Conservation (phyloP, 2,329 filamentous ascomycete species). For the Scedosporium aurantiacum region DNA sequence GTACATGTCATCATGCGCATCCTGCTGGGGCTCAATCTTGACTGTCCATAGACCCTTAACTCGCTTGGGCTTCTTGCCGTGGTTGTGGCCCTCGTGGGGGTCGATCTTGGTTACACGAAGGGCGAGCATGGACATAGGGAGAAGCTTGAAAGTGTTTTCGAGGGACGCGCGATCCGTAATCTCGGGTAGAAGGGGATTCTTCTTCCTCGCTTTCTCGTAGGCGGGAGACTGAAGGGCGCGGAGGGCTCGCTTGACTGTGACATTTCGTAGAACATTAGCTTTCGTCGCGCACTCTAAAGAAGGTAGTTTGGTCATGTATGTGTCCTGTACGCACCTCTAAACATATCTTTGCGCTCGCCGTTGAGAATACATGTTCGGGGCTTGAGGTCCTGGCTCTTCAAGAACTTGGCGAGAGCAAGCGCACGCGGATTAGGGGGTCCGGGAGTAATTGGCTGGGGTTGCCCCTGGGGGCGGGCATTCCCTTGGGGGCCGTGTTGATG, state of each 20-base stretch:
- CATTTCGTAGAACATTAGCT: constrained; percentile 2
- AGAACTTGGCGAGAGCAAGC: constrained; percentile 78
- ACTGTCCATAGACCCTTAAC: constrained; percentile 96
- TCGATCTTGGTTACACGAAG: constrained; percentile 80
- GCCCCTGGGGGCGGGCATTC: constrained; percentile 25
- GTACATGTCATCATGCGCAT: constrained; percentile 76
- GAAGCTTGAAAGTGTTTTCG: constrained; percentile 87
- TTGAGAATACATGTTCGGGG: constrained; percentile 83
- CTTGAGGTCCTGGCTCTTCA: constrained; percentile 78
- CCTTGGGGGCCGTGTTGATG: constrained; percentile 16
- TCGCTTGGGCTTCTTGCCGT: constrained; percentile 71
- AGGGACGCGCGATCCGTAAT: constrained; percentile 81
- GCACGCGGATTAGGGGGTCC: constrained; percentile 83
- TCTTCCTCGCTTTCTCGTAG: constrained; percentile 79
- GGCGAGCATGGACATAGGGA: constrained; percentile 88
- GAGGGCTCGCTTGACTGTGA: constrained; percentile 83
- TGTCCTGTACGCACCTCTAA: constrained; percentile 54
- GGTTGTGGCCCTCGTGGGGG: constrained; percentile 53
- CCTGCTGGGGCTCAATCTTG: constrained; percentile 90
- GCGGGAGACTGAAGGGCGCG: constrained; percentile 79
- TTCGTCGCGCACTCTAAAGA: too few species aligned
- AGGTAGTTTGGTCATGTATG: too few species aligned
- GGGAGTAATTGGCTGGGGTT: constrained; percentile 58
- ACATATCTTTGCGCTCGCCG: constrained; percentile 96
- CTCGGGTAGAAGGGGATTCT: constrained; percentile 79